Conservation (phyloP, 352 stramenopile species). For the Phytophthora cajani region DNA sequence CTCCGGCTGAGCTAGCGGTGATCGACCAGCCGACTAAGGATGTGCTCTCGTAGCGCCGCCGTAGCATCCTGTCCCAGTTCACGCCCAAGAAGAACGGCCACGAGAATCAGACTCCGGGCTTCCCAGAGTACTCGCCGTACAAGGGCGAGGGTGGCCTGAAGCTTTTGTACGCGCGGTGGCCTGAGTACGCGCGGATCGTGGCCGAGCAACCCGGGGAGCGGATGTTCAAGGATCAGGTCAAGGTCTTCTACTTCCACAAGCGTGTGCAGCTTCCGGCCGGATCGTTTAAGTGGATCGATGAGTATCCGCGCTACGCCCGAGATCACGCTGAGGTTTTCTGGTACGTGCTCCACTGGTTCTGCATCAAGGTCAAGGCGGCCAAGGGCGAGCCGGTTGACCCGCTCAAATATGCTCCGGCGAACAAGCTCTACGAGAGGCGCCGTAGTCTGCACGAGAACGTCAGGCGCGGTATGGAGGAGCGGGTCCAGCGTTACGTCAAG, state of each 20-base stretch:
- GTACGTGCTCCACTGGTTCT: constrained; percentile 6
- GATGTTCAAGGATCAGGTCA: constrained; percentile 1
- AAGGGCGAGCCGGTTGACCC: background rate
- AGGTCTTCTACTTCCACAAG: constrained; percentile 5
- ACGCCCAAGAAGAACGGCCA: no score
- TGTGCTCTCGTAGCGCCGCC: no score
- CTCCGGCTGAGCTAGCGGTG: no score
- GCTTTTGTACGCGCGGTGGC: no score
- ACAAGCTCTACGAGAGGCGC: background rate
- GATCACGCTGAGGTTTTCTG: constrained; percentile 1
- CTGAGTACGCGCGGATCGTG: background rate
- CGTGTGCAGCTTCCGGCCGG: background rate
- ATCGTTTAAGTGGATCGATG: no score
- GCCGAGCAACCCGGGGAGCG: background rate
- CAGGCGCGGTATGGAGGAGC: background rate
- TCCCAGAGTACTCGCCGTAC: no score
- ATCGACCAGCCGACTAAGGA: no score
- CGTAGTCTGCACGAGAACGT: background rate
- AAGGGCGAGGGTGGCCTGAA: no score
- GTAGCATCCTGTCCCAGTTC: no score
- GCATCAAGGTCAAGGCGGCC: background rate
- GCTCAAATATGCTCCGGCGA: background rate
- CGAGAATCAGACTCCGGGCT: no score
- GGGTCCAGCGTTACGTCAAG: background rate
- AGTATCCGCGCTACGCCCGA: background rate